Conservation (phyloP, 2,329 filamentous ascomycete genomes). For the Aspergillus candidus region DNA sequence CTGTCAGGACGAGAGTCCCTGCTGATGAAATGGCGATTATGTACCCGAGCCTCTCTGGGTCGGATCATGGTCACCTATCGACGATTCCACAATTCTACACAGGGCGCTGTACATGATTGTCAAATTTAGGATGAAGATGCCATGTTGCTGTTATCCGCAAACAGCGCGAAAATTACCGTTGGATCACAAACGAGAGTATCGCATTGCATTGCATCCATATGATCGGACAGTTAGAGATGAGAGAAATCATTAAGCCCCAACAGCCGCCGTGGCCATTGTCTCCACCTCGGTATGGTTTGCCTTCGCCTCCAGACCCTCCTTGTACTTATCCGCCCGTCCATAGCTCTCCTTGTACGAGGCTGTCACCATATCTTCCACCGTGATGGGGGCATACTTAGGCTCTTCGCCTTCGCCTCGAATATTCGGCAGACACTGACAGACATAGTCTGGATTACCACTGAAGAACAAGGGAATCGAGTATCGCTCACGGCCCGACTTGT, state of each 20-base stretch:
- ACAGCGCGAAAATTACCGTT: too few species aligned
- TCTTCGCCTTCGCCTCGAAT: slow-evolving; percentile 32
- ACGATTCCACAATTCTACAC: too few species aligned
- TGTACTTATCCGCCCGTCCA: slow-evolving; percentile 38
- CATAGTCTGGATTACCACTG: slow-evolving; percentile 40
- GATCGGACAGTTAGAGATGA: too few species aligned
- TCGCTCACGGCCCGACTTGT: slow-evolving; percentile 33
- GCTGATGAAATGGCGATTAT: too few species aligned
- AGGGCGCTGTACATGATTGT: too few species aligned
- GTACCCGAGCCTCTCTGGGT: too few species aligned
- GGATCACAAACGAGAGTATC: too few species aligned
- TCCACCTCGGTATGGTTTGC: slow-evolving; percentile 5
- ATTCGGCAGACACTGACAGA: slow-evolving; percentile 40
- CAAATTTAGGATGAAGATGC: too few species aligned
- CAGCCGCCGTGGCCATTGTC: slow-evolving; percentile 5
- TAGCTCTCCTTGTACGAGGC: slow-evolving; percentile 41
- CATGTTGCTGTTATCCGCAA: too few species aligned
- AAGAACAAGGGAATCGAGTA: slow-evolving; percentile 42
- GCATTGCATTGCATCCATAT: too few species aligned
- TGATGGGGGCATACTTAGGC: slow-evolving; percentile 39
- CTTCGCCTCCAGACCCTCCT: slow-evolving; percentile 28
- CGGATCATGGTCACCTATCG: too few species aligned
- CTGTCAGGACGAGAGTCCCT: too few species aligned
- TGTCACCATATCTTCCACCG: slow-evolving; percentile 38
- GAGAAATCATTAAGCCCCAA: slow-evolving; percentile 10